Evolutionary conservation across 2,329 filamentous ascomycete species (phyloP).

Genomic region (Fusarium incarnatum): DNA sequence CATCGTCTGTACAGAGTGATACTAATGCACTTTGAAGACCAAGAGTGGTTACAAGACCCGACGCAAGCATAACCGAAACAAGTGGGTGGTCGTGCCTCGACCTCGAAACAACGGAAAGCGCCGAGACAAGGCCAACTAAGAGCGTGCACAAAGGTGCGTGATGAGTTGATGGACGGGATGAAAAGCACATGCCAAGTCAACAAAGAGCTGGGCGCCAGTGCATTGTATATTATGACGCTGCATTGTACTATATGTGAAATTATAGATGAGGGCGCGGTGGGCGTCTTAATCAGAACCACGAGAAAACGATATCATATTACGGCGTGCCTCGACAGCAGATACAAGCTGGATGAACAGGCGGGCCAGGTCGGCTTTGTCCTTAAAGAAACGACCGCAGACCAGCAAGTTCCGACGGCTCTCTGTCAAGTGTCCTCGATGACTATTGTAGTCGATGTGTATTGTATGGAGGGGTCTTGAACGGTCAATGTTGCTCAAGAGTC

Average conservation of each 20-base stretch:
- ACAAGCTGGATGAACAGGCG: not conserved
- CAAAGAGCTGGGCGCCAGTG: constrained; percentile 37
- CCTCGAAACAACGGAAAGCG: constrained; percentile 92
- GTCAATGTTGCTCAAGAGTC: not conserved
- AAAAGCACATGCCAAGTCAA: constrained; percentile 26
- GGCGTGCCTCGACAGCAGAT: not conserved
- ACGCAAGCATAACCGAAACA: constrained; percentile 89
- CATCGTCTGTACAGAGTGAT: not conserved
- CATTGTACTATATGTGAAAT: constrained; percentile 52
- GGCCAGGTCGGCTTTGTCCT: not conserved
- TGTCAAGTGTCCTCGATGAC: not conserved
- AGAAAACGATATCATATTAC: constrained; percentile 2
- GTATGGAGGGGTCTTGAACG: not conserved
- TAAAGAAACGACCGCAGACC: not conserved
- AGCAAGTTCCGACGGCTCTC: not conserved
- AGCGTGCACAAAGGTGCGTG: constrained; percentile 41
- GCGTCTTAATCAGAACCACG: constrained; percentile 32
- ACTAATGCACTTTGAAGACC: constrained; percentile 59
- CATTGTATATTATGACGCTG: constrained; percentile 48
- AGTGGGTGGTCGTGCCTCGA: constrained; percentile 86
- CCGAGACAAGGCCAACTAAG: constrained; percentile 68
- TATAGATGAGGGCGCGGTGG: constrained; percentile 42
- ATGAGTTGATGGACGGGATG: constrained; percentile 19
- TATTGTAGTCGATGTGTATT: not conserved
- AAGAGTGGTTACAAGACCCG: constrained; percentile 94